phyloP scores from a whole-genome alignment of 208 protist species.

The Porcisia deanei region DNA sequence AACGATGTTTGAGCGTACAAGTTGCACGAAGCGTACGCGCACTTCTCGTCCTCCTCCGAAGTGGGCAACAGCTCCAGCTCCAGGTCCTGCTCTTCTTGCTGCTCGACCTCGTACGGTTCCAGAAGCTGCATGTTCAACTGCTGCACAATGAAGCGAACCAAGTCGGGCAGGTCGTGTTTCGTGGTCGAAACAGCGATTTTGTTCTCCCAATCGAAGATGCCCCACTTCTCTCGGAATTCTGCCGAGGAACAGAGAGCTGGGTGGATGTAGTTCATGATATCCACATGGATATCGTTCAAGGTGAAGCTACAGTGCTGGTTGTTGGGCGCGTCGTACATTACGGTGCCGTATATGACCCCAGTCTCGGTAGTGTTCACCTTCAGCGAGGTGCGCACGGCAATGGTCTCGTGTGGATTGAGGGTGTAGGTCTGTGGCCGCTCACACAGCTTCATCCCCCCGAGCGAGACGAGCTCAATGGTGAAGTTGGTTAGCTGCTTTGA shows the following conservation, averaged over 20 bases:
- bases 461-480: slow-evolving; percentile 95
- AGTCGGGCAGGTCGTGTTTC: slow-evolving; percentile 82
- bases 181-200: slow-evolving; percentile 94
- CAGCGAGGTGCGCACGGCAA: slow-evolving; percentile 93
- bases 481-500: slow-evolving; percentile 94
- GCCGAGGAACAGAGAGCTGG: slow-evolving; percentile 86
- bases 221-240: slow-evolving; percentile 98
- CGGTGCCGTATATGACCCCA: slow-evolving; percentile 97
- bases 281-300: slow-evolving; percentile 97
- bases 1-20: slow-evolving; percentile 97
- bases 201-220: slow-evolving; percentile 99
- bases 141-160: slow-evolving; percentile 90
- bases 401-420: slow-evolving; percentile 83
- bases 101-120: slow-evolving; percentile 40
- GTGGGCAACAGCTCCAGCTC: slow-evolving; percentile 46
- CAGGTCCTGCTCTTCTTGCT: slow-evolving; percentile 34
- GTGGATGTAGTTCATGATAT: slow-evolving; percentile 99
- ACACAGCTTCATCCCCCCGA: slow-evolving; percentile 97
- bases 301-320: slow-evolving; percentile 92
- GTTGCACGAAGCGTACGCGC: slow-evolving; percentile 96
- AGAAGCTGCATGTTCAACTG: slow-evolving; percentile 96
- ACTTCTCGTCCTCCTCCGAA: slow-evolving; percentile 66
- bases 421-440: slow-evolving; percentile 96
- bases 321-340: slow-evolving; percentile 95
- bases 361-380: slow-evolving; percentile 98